A percentile compares a stretch with the other conserved stretches of the same genome.
Conservation (phyloP, 1,139 yeast species). For the Meyerozyma guilliermondii region DNA sequence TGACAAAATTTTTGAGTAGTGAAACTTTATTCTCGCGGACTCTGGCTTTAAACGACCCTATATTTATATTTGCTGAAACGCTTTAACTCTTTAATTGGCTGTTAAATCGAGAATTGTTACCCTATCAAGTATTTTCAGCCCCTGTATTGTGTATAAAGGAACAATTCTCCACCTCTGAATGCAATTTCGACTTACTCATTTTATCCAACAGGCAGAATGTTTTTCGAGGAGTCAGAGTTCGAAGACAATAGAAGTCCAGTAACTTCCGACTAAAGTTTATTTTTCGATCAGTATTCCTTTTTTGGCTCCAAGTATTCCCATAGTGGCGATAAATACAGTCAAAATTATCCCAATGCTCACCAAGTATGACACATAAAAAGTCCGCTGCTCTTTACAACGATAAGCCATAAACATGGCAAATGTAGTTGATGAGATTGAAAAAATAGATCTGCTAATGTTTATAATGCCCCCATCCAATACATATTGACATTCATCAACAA, state of each 20-base stretch:
- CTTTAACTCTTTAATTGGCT: not conserved
- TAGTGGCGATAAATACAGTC: not conserved
- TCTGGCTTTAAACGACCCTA: not conserved
- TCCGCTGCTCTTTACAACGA: not conserved
- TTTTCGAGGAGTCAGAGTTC: not conserved
- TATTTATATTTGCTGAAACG: not conserved
- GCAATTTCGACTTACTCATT: not conserved
- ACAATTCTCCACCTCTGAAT: not conserved
- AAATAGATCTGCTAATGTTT: not conserved
- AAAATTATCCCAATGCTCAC: not conserved
- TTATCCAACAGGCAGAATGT: not conserved
- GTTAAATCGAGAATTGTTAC: not conserved
- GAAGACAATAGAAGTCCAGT: no score
- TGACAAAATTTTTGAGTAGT: not conserved
- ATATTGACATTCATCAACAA: not conserved
- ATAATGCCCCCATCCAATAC: not conserved
- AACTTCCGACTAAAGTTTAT: not conserved
- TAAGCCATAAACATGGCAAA: not conserved
- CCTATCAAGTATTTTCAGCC: not conserved
- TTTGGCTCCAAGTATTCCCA: conserved; percentile 1
- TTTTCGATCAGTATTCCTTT: not conserved
- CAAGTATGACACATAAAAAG: not conserved
- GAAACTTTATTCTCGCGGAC: not conserved
- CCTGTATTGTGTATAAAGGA: not conserved
- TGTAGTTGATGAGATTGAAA: not conserved